phyloP scores from a whole-genome alignment of 495 filamentous ascomycete species.

The Cercophora samala region DNA sequence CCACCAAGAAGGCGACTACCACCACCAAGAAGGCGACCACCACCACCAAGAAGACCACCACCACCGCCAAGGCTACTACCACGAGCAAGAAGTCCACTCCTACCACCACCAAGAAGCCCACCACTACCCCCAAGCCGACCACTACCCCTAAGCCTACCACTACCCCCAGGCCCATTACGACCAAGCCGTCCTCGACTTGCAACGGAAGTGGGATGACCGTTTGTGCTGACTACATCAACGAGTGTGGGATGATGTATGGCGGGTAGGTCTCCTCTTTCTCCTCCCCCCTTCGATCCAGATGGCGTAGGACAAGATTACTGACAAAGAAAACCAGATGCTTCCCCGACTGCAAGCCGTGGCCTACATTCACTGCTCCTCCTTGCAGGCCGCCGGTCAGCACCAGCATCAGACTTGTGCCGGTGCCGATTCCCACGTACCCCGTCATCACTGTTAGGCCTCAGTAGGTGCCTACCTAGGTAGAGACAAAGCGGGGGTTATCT shows the following conservation, averaged over 20 bases:
- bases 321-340: slow-evolving; percentile 22
- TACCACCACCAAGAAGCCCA: slow-evolving; percentile 9
- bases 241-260: slow-evolving; percentile 26
- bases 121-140: slow-evolving; percentile 3
- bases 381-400: slow-evolving; percentile 3
- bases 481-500: not conserved
- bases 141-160: slow-evolving; percentile 9
- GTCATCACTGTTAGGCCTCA: not conserved
- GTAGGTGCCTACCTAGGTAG: too few species aligned
- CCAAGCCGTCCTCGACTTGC: not conserved
- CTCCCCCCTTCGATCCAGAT: not conserved
- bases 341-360: slow-evolving; percentile 27
- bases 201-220: slow-evolving; percentile 7
- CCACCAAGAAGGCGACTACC: slow-evolving; percentile 3
- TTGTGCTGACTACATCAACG: slow-evolving; percentile 15
- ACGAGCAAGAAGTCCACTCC: slow-evolving; percentile 6
- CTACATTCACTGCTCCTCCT: slow-evolving; percentile 12
- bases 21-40: slow-evolving; percentile 9
- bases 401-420: not conserved
- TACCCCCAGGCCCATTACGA: not conserved
- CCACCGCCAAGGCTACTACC: slow-evolving; percentile 2
- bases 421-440: not conserved
- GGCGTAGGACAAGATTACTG: not conserved
- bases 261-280: slow-evolving; percentile 15
- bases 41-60: slow-evolving; percentile 5